Base-by-base conservation (phyloP, 306 rosid species). In the Ormosia semicastrata region DNA sequence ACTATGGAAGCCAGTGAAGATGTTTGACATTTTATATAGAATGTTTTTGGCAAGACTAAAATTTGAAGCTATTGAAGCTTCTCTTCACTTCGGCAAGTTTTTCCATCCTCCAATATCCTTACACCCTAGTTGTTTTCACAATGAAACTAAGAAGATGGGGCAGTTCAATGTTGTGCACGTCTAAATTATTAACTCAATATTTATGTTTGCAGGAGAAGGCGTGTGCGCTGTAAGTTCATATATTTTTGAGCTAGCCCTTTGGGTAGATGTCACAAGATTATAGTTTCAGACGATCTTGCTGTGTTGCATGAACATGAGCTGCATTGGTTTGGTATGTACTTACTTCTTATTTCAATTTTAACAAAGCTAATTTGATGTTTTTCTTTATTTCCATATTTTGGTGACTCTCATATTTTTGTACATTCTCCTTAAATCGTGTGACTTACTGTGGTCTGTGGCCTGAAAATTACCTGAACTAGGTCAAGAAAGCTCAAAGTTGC, bases 121-220 rank as follows among this genome's bases (percentile, higher is more conserved):
- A 10, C 53, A 65, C 44, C 32, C 64, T 68, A 33, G 43, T 63
- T 73, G 5, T 32, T n/a, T 66, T 66, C 44, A 47, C 1, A 15
- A 11, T 1, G 4, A 63, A 74, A 66, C 56, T 18, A 64, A 64
- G 29, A 3, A 57, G 32, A 47, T 7, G 33, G 12, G 11, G 30
- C 12, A 53, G 44, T 58, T 78, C 76, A 66, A 59, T 59, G 69
- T 63, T 37, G 66, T 73, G 44, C 47, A 73, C 58, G 67, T 60
- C 62, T 66, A 62, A 69, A 63, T 37, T 39, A 54, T 78, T 58
- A 67, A 69, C 44, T 75, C 36, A 58, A 43, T 8, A 60, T 76
- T 49, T 75, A 29, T 83, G 82, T 40, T 70, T 79, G 67, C 82
- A 86, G 89, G 87, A 88, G 29, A 84, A 82, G 64, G 15, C 7